A percentile compares a stretch with the other conserved stretches of the same genome.
Conservation (phyloP, 768 basidiomycete genomes). For the Collybia sordida region DNA sequence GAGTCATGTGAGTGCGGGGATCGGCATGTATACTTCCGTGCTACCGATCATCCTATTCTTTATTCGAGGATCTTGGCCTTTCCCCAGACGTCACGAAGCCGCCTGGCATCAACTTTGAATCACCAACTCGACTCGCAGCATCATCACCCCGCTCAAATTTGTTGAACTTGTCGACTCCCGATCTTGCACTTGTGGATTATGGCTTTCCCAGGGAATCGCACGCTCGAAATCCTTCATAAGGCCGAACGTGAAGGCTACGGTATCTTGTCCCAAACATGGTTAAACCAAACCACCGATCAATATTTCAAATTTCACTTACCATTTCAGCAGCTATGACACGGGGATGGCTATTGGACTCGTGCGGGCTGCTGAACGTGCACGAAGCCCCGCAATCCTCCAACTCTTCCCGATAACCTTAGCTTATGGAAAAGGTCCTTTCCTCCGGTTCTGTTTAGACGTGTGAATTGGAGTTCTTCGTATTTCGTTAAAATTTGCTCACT, state of each 20-base stretch:
- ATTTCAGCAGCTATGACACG: conserved; percentile 37
- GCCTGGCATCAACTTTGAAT: too few relatives aligned
- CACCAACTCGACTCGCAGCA: too few relatives aligned
- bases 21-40: too few relatives aligned
- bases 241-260: conserved; percentile 44
- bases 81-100: neutral
- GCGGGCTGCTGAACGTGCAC: conserved; percentile 44
- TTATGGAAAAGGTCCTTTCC: conserved; percentile 45
- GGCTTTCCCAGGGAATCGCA: conserved; percentile 31
- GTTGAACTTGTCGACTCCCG: too few relatives aligned
- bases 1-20: too few relatives aligned
- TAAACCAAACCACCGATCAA: conserved; percentile 4
- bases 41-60: neutral
- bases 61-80: neutral
- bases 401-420: conserved; percentile 45
- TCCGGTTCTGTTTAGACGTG: conserved; percentile 43
- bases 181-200: neutral
- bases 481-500: neutral
- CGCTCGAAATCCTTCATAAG: conserved; percentile 37
- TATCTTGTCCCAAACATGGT: conserved; percentile 44
- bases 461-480: conserved; percentile 13
- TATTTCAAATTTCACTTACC: neutral
- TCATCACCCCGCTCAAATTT: too few relatives aligned
- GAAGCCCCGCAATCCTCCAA: conserved; percentile 44
- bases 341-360: conserved; percentile 44